A percentile compares a stretch with the other conserved stretches of the same genome.
Evolutionary conservation across 768 basidiomycete species (phyloP).

Genomic region (Pleurotus tuber-regium): DNA sequence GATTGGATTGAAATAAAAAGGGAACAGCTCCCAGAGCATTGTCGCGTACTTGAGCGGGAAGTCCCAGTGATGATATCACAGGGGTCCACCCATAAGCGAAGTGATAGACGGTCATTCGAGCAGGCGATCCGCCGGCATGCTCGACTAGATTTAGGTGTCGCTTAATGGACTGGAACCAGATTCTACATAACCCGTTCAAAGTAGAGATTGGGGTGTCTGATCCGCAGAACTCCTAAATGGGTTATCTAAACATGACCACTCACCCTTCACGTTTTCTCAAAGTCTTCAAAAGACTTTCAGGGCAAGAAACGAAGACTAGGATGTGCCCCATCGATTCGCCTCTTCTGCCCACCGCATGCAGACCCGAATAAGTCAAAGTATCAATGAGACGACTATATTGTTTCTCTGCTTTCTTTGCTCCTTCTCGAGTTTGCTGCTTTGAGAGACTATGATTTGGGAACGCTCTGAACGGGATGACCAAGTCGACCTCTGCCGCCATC

Average conservation of each 20-base stretch:
- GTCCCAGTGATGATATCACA: too few species aligned
- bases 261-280: constrained; percentile 77
- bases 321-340: constrained; percentile 78
- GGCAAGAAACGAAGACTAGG: constrained; percentile 73
- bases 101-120: too few species aligned
- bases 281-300: constrained; percentile 54
- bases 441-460: constrained; percentile 41
- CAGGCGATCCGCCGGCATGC: too few species aligned
- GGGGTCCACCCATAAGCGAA: too few species aligned
- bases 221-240: too few species aligned
- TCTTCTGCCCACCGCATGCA: constrained; percentile 70
- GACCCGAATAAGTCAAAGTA: constrained; percentile 56
- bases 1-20: too few species aligned
- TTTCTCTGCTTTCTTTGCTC: constrained; percentile 59
- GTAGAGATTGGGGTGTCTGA: too few species aligned
- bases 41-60: too few species aligned
- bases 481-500: constrained; percentile 62
- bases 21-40: too few species aligned
- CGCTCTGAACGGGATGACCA: constrained; percentile 70
- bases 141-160: too few species aligned
- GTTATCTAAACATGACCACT: constrained; percentile 29
- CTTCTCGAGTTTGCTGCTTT: constrained; percentile 61
- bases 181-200: too few species aligned
- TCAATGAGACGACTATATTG: constrained; percentile 68
- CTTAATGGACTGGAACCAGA: too few species aligned